phyloP scores from a whole-genome alignment of 1,284 basidiomycete genomes.

The Xanthoconium separans region DNA sequence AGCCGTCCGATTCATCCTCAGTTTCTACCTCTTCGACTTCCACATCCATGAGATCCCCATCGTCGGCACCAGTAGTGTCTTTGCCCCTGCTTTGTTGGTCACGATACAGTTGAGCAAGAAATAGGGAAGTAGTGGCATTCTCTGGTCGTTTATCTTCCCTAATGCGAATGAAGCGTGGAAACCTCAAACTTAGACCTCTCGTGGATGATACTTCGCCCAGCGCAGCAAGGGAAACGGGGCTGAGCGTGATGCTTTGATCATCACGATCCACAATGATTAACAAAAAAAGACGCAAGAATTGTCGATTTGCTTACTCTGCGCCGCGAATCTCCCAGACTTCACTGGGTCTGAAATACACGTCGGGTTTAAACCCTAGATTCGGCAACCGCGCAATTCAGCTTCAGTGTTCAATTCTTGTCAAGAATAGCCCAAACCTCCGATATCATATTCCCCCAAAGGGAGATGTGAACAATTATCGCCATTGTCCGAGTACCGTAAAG shows the following conservation, averaged over 20 bases:
- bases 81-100: slow-evolving; percentile 54
- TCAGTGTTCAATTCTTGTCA: not conserved
- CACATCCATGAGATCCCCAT: slow-evolving; percentile 58
- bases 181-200: slow-evolving; percentile 81
- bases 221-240: slow-evolving; percentile 86
- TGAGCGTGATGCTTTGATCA: slow-evolving; percentile 71
- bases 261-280: slow-evolving; percentile 8
- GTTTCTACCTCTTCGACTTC: slow-evolving; percentile 35
- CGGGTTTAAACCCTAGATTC: slow-evolving; percentile 64
- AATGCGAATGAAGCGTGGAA: slow-evolving; percentile 83
- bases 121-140: slow-evolving; percentile 74
- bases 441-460: slow-evolving; percentile 66
- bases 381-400: not conserved
- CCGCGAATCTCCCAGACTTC: slow-evolving; percentile 94
- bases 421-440: slow-evolving; percentile 51
- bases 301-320: slow-evolving; percentile 64
- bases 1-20: slow-evolving; percentile 32
- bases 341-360: slow-evolving; percentile 81
- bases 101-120: slow-evolving; percentile 68
- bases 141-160: slow-evolving; percentile 82
- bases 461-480: slow-evolving; percentile 64
- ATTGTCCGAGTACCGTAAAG: slow-evolving; percentile 62
- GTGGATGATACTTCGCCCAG: slow-evolving; percentile 62
- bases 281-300: not conserved
- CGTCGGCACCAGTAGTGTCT: slow-evolving; percentile 38